phyloP scores from a whole-genome alignment of 805 yeast species.

The Suhomyces pyralidae region DNA sequence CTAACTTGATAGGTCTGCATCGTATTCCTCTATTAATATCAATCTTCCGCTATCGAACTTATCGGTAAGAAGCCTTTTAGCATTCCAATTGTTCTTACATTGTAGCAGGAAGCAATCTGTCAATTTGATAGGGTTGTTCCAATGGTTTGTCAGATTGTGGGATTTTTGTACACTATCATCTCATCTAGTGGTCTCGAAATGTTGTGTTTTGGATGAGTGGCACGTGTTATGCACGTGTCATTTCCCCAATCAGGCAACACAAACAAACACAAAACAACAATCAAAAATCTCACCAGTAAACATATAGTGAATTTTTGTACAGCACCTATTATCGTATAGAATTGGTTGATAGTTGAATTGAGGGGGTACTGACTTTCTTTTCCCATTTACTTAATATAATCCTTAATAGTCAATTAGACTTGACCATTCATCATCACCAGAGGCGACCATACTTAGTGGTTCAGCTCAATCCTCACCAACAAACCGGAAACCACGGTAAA shows the following conservation, averaged over 20 bases:
- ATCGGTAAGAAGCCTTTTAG: background rate
- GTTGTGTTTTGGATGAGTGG: background rate
- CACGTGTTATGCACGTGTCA: background rate
- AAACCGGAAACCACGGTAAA: background rate
- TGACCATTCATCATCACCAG: background rate
- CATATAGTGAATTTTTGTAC: background rate
- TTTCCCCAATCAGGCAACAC: conserved; percentile 6
- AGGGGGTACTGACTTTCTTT: background rate
- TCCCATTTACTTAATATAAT: background rate
- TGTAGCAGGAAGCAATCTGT: no score
- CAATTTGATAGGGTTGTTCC: no score
- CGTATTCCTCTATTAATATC: background rate
- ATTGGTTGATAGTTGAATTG: background rate
- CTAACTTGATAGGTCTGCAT: no score
- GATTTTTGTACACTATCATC: background rate
- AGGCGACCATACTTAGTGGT: background rate
- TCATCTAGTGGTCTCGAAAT: background rate
- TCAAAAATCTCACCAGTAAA: conserved; percentile 1
- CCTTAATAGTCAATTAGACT: background rate
- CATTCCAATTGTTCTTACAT: background rate
- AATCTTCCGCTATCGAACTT: background rate
- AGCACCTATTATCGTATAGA: background rate
- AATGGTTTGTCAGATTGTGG: background rate
- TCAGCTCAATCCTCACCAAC: background rate
- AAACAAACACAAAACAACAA: conserved; percentile 2